These are phyloP conservation scores for Podaxis rugospora DNA, from an alignment of 768 basidiomycete species.

Conservation along the genomic window DNA sequence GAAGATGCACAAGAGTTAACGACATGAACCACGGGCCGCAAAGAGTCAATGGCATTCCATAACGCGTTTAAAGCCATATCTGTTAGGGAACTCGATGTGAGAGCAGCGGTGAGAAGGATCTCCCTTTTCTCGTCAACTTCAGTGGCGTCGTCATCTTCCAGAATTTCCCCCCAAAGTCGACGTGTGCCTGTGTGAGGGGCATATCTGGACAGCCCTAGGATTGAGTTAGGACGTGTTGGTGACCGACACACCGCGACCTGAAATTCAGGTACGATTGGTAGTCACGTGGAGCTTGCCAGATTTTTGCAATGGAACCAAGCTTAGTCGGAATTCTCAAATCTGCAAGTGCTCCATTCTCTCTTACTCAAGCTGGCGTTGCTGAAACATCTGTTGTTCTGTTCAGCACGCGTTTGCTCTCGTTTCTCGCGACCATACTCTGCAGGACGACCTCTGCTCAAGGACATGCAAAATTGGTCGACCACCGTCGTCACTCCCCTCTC, in stretches of 20 bases:
- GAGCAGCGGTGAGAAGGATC: neutral
- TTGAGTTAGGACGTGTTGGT: no score
- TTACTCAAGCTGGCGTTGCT: constrained; percentile 7
- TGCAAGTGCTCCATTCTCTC: neutral
- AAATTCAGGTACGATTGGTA: neutral
- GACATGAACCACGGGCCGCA: neutral
- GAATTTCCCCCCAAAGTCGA: neutral
- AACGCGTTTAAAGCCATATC: neutral
- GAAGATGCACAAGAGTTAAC: neutral
- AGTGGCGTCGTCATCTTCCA: neutral
- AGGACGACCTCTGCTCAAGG: constrained; percentile 15
- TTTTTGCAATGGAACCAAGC: neutral
- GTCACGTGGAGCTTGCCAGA: neutral
- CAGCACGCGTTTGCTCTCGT: neutral
- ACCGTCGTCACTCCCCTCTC: constrained; percentile 54
- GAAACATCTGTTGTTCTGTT: neutral
- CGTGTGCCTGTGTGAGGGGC: neutral
- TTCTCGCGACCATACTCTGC: neutral
- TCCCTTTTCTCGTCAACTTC: neutral
- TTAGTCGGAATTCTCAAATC: neutral
- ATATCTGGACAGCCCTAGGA: no score
- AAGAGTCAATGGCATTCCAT: neutral
- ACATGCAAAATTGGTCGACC: constrained; percentile 52
- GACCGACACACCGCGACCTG: neutral
- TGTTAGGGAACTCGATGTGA: neutral